phyloP scores from a whole-genome alignment of 176 grass and related monocot genomes.

The Eragrostis curvula region DNA sequence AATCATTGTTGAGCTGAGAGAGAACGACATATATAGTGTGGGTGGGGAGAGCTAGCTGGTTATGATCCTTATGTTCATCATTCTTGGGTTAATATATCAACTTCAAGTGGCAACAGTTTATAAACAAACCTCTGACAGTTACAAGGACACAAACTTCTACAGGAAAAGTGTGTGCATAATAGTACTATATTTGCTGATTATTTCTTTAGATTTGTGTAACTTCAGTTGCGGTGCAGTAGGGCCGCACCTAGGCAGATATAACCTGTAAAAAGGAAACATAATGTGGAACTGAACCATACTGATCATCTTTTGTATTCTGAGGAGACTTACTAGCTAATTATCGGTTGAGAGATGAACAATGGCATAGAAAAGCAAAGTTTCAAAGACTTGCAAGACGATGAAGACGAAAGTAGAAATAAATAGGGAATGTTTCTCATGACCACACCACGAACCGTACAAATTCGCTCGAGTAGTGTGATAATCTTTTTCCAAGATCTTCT shows the following conservation, averaged over 20 bases:
- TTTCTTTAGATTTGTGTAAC: neutral
- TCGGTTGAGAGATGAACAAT: slow-evolving; percentile 18
- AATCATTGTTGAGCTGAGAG: slow-evolving; percentile 38
- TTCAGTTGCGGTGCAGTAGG: neutral
- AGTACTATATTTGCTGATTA: neutral
- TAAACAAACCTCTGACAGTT: slow-evolving; percentile 37
- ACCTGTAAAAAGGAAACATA: neutral
- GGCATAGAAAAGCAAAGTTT: neutral
- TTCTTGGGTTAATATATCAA: slow-evolving; percentile 40
- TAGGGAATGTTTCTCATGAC: neutral
- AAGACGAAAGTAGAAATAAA: neutral
- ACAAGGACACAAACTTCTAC: slow-evolving; percentile 11
- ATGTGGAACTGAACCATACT: slow-evolving; percentile 14
- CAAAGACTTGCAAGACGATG: neutral
- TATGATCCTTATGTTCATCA: slow-evolving; percentile 42
- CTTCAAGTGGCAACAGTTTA: slow-evolving; percentile 23
- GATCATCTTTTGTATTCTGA: neutral
- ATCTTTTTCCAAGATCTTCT: neutral
- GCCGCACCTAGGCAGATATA: neutral
- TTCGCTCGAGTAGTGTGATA: neutral
- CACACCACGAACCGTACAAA: slow-evolving; percentile 11
- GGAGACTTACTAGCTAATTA: slow-evolving; percentile 7
- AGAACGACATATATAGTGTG: slow-evolving; percentile 4
- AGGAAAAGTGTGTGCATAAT: neutral
- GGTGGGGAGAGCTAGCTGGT: slow-evolving; percentile 35